Evolutionary conservation across 495 filamentous ascomycete species (phyloP), one percentile per base, ranked within the genome.

Genomic region (Hypoxylon fragiforme): DNA sequence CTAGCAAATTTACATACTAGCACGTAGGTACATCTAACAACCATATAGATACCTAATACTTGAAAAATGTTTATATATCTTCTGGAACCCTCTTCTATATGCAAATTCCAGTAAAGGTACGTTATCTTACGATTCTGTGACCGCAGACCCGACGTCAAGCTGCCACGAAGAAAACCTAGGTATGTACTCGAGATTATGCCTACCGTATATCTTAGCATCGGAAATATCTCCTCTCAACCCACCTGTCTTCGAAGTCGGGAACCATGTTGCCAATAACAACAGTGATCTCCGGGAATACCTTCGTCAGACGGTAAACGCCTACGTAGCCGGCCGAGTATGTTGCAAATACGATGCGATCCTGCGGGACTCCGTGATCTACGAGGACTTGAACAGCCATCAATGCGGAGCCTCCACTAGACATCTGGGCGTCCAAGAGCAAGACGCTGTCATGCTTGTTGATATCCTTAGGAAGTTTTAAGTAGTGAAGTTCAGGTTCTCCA

Each of bases 351-450:
- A 98, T 94, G 47, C 79, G 84, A 13, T 90, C 83, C 65, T 92
- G 85, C 14, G 81, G 72, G n/a, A 97, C 91, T 1, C 94, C 94
- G 65, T 97, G 91, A 70, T 98, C 94, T 35, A 95, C 83, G 50
- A 98, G 72, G 28, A 98, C 90, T 56, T 90, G 86, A 21, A 97
- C 92, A 3, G 94, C 92, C 94, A 98, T 98, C 39, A 98, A 75
- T 4, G 92, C 95, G 31, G 94, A 90, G 24, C 91, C 92, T 13
- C 94, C 94, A 52, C 86, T 90, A 12, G 87, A 87, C 86, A 98
- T 96, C 66, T 98, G 94, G 14, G 91, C 83, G 69, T 97, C 95
- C 13, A 97, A 74, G 28, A 98, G 74, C 42, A 98, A 77, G 11
- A 98, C 90, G 41, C 84, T 83, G 50, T 86, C 82, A 67, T 96